These are phyloP conservation scores for Colletotrichum sp. DNA, from an alignment of 2,329 filamentous ascomycete genomes.

Conservation along the genomic window DNA sequence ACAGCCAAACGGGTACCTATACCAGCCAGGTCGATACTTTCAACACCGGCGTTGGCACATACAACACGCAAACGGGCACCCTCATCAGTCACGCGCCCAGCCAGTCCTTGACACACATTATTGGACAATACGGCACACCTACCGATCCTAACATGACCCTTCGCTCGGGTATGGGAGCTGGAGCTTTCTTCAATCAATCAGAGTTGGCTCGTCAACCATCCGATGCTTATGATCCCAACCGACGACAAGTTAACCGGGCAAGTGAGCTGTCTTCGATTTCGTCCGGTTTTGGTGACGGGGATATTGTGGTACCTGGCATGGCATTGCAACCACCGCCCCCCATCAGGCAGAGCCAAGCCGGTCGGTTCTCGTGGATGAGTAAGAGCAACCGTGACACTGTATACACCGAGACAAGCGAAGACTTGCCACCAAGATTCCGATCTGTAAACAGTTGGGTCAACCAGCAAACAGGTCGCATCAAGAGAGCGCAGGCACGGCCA, in stretches of 20 bases:
- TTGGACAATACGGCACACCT: constrained; percentile 8
- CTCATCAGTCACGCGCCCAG: constrained; percentile 14
- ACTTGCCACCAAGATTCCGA: constrained; percentile 59
- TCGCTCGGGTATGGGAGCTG: constrained; percentile 38
- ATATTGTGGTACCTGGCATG: constrained; percentile 51
- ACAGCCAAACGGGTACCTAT: background rate
- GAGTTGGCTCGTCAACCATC: constrained; percentile 40
- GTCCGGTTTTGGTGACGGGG: constrained; percentile 67
- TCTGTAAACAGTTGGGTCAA: constrained; percentile 68
- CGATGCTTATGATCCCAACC: constrained; percentile 36
- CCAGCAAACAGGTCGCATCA: constrained; percentile 62
- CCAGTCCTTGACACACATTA: constrained; percentile 8
- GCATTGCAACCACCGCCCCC: constrained; percentile 18
- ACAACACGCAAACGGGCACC: constrained; percentile 22
- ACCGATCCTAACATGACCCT: constrained; percentile 30
- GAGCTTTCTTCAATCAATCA: constrained; percentile 42
- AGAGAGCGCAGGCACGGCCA: constrained; percentile 46
- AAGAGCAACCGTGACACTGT: constrained; percentile 50
- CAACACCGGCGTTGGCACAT: constrained; percentile 2
- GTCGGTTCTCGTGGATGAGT: constrained; percentile 41
- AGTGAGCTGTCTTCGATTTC: constrained; percentile 65
- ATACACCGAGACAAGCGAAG: constrained; percentile 58
- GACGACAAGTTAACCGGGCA: constrained; percentile 40
- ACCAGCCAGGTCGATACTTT: constrained; percentile 1
- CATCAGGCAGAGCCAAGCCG: constrained; percentile 17